phyloP scores from a whole-genome alignment of 2,329 filamentous ascomycete genomes.

The Chrysoporthe deuterocubensis region DNA sequence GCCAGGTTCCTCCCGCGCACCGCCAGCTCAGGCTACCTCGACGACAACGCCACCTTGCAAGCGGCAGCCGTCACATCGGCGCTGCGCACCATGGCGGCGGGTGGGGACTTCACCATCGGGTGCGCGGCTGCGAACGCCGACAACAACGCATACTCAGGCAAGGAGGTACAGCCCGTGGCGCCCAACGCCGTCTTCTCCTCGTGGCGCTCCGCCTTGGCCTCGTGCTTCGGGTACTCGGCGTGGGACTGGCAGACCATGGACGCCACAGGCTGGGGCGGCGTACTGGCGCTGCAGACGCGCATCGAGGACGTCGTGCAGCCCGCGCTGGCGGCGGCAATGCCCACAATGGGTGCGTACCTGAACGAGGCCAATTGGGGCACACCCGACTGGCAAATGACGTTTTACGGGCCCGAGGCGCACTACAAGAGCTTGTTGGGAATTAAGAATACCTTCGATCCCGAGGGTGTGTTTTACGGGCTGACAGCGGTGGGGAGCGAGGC shows the following conservation, averaged over 20 bases:
- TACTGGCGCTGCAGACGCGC: neutral
- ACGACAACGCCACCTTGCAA: neutral
- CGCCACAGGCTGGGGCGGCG: neutral
- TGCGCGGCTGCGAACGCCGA: neutral
- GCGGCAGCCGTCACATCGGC: conserved; percentile 1
- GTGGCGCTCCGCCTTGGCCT: neutral
- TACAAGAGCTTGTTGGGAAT: conserved; percentile 28
- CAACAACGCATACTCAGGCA: neutral
- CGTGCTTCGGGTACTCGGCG: neutral
- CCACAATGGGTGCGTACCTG: conserved; percentile 6
- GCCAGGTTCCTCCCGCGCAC: conserved; percentile 4
- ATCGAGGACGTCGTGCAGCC: neutral
- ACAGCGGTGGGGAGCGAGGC: conserved; percentile 47
- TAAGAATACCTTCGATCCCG: conserved; percentile 30
- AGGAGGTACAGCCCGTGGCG: neutral
- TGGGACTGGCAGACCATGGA: conserved; percentile 4
- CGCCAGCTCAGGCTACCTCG: neutral
- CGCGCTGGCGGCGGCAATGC: neutral
- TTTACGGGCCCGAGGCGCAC: conserved; percentile 28
- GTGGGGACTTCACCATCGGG: neutral
- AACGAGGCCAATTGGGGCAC: conserved; percentile 11
- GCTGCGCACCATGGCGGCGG: neutral
- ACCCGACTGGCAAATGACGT: conserved; percentile 28
- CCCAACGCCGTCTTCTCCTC: conserved; percentile 5
- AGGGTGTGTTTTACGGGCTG: conserved; percentile 36